Conservation (phyloP, 768 basidiomycete genomes). For the Trametes cubensis region DNA sequence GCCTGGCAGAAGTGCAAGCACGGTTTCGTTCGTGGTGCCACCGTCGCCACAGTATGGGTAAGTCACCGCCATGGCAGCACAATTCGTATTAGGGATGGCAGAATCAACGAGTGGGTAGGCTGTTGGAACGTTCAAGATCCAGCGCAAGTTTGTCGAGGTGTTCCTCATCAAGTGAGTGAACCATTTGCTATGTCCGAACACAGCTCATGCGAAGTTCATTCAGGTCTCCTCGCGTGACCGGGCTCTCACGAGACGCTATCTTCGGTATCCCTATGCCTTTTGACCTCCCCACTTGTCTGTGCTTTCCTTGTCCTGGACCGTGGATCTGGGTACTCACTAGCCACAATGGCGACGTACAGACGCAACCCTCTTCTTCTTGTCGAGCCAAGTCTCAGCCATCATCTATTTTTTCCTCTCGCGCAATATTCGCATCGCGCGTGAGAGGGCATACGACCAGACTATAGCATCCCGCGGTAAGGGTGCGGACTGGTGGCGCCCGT, state of each 20-base stretch:
- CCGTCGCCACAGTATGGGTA: slow-evolving; percentile 75
- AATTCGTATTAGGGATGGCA: too few relatives aligned
- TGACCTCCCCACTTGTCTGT: slow-evolving; percentile 67
- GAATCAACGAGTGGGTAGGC: slow-evolving; percentile 43
- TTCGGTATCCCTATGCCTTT: slow-evolving; percentile 71
- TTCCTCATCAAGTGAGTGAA: slow-evolving; percentile 62
- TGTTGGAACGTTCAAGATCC: slow-evolving; percentile 68
- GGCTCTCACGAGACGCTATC: slow-evolving; percentile 62
- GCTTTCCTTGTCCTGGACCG: neutral
- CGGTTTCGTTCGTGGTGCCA: slow-evolving; percentile 67
- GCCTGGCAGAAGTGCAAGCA: slow-evolving; percentile 87
- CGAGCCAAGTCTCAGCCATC: slow-evolving; percentile 73
- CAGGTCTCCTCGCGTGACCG: slow-evolving; percentile 66
- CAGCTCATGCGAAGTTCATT: neutral
- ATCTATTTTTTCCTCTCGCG: slow-evolving; percentile 81
- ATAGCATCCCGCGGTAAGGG: slow-evolving; percentile 83
- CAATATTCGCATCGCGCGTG: slow-evolving; percentile 80
- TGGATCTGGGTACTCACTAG: neutral
- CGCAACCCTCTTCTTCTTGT: slow-evolving; percentile 72
- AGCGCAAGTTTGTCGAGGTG: slow-evolving; percentile 63
- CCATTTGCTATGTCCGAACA: neutral
- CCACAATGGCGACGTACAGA: slow-evolving; percentile 45
- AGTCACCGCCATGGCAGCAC: too few relatives aligned
- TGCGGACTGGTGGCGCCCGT: slow-evolving; percentile 80
- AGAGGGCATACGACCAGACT: slow-evolving; percentile 80